A percentile compares a stretch with the other conserved stretches of the same genome.
Conservation (phyloP, 2,329 filamentous ascomycete genomes). For the Fusarium ambrosium region DNA sequence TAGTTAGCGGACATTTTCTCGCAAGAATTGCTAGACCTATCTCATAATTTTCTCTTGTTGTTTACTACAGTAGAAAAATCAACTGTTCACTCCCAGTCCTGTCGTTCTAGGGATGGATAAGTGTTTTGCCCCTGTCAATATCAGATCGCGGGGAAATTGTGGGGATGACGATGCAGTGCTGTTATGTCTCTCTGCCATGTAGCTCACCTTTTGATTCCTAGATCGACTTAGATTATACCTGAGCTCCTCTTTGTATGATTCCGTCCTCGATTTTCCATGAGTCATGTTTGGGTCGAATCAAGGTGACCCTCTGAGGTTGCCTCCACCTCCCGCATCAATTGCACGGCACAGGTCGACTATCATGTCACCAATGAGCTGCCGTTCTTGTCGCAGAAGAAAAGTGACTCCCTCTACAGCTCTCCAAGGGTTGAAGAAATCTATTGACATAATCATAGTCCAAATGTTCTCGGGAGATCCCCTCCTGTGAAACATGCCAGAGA, state of each 20-base stretch:
- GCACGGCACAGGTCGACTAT: neutral
- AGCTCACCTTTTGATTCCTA: neutral
- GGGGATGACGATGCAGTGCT: neutral
- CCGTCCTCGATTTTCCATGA: neutral
- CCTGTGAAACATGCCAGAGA: constrained; percentile 23
- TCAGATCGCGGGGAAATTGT: constrained; percentile 3
- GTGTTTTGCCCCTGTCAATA: neutral
- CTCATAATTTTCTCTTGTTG: no score
- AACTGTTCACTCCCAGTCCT: neutral
- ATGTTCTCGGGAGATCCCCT: constrained; percentile 25
- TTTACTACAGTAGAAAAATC: no score
- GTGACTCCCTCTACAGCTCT: neutral
- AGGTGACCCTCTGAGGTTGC: neutral
- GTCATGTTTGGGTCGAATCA: neutral
- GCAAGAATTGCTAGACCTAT: no score
- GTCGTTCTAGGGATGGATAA: neutral
- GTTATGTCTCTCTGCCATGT: neutral
- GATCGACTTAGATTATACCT: neutral
- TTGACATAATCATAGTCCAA: constrained; percentile 12
- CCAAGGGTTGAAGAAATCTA: neutral
- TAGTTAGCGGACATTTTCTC: no score
- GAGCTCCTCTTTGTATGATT: neutral
- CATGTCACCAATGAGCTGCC: constrained; percentile 25
- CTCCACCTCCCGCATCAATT: neutral
- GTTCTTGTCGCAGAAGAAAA: constrained; percentile 27